Base-by-base conservation (phyloP, 352 stramenopile genomes). In the Blastocystis sp. region DNA sequence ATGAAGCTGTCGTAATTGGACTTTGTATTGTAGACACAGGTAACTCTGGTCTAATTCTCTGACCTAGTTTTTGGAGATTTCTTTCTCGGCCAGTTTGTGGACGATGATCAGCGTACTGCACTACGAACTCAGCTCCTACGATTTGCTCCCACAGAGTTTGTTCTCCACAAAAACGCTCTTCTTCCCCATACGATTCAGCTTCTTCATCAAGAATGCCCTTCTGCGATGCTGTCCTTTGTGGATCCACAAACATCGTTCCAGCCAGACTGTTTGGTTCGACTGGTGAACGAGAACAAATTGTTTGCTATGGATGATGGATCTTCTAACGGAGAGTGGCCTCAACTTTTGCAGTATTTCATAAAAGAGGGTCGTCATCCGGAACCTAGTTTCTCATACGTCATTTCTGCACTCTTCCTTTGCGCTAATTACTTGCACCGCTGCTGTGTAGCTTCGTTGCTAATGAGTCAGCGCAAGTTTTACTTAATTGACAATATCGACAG, bases 41-140 rank as follows among this genome's bases (percentile, higher is more conserved):
- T 2, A 97, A 37, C 20, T 45, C 20, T 7, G 15, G 6, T 15
- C 11, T 37, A 7, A 13, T 45, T 20, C 23, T 73, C 7, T 23
- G 15, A 20, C 47, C 26, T 43, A 73, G 73, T 68, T n/a, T 20
- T 66, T 1, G 95, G 94, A 2, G 93, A 92, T 1, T 95, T 99
- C 56, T 96, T 96, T 50, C 68, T 99, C 2, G 95, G 96, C 4
- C 95, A 99, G 90, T 99, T 99, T 93, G 93, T 96, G 13, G 97
- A 99, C 91, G 96, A 97, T 79, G 92, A 95, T 41, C 94, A 98
- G 76, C 94, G 96, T 63, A 96, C 96, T 66, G 93, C 96, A 0
- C 93, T 99, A 73, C 95, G 97, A 82, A 99, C 97, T 26, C 91
- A 99, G 8, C 93, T 99, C 43, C 93, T 94, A 45, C 93, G 95